Percentiles rank a stretch among this genome's conserved stretches.
Evolutionary conservation across 768 basidiomycete species (phyloP).

Genomic region (Trametes punicea): DNA sequence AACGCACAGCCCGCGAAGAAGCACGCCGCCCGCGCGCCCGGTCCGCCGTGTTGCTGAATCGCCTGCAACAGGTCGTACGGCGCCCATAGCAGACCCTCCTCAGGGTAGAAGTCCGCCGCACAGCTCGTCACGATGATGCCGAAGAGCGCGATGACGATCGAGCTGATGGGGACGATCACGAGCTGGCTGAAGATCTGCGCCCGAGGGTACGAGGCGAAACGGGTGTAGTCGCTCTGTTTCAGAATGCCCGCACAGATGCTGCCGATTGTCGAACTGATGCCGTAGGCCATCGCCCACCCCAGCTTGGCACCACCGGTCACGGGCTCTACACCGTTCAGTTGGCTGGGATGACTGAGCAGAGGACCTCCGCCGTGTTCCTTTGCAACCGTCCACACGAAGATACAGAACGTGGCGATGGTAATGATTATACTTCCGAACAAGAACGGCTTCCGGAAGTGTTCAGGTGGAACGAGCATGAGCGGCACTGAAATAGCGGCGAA

Average conservation of each 20-base stretch:
- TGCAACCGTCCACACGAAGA: slow-evolving; percentile 23
- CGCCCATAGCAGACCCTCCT: slow-evolving; percentile 23
- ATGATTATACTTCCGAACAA: slow-evolving; percentile 18
- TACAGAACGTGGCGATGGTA: slow-evolving; percentile 9
- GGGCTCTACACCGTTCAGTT: slow-evolving; percentile 9
- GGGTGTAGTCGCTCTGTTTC: slow-evolving; percentile 25
- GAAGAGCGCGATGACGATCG: slow-evolving; percentile 16
- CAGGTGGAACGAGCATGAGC: slow-evolving; percentile 23
- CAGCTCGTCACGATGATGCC: slow-evolving; percentile 22
- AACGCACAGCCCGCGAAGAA: slow-evolving; percentile 25
- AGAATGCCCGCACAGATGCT: slow-evolving; percentile 22
- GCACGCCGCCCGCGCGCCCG: slow-evolving; percentile 23
- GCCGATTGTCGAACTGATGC: slow-evolving; percentile 23
- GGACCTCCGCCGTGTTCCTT: slow-evolving; percentile 21
- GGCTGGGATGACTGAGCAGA: slow-evolving; percentile 11
- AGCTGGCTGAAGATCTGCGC: slow-evolving; percentile 17
- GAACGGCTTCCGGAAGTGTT: slow-evolving; percentile 24
- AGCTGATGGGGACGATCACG: slow-evolving; percentile 14
- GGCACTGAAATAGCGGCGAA: slow-evolving; percentile 22
- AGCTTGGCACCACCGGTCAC: slow-evolving; percentile 7
- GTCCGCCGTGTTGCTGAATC: slow-evolving; percentile 15
- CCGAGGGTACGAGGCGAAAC: slow-evolving; percentile 15
- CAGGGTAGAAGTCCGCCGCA: slow-evolving; percentile 21
- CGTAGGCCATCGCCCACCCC: slow-evolving; percentile 22
- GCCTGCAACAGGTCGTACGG: slow-evolving; percentile 24